These are phyloP conservation scores for Colletotrichum melonis DNA, from an alignment of 2,329 filamentous ascomycete genomes.

Conservation along the genomic window DNA sequence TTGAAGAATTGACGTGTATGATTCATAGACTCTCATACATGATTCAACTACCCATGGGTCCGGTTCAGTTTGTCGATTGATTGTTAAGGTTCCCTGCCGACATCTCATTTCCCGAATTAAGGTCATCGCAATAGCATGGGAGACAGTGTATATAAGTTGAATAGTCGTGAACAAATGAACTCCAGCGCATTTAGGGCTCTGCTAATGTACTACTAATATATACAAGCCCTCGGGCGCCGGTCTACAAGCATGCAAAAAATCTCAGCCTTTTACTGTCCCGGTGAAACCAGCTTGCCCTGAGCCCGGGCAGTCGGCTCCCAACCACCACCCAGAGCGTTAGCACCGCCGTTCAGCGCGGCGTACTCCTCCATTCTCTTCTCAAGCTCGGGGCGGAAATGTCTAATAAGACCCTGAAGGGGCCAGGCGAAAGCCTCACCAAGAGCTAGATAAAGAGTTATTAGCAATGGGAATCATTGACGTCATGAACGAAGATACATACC, in stretches of 20 bases:
- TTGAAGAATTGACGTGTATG: slow-evolving; percentile 1
- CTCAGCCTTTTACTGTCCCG: slow-evolving; percentile 79
- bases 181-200: slow-evolving; percentile 34
- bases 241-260: slow-evolving; percentile 33
- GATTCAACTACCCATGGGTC: background rate
- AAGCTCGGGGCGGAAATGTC: slow-evolving; percentile 96
- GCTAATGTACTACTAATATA: slow-evolving; percentile 39
- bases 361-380: slow-evolving; percentile 91
- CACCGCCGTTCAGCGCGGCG: slow-evolving; percentile 76
- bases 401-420: slow-evolving; percentile 97
- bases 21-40: background rate
- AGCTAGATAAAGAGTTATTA: slow-evolving; percentile 61
- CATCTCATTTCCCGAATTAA: background rate
- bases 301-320: slow-evolving; percentile 81
- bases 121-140: background rate
- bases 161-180: slow-evolving; percentile 25
- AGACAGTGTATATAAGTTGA: background rate
- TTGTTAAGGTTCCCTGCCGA: too few species aligned
- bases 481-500: slow-evolving; percentile 66
- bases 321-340: slow-evolving; percentile 81
- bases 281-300: slow-evolving; percentile 86
- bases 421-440: slow-evolving; percentile 98
- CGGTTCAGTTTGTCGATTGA: background rate
- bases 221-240: slow-evolving; percentile 36
- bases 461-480: slow-evolving; percentile 20